These are phyloP conservation scores for Scedosporium aurantiacum DNA, from an alignment of 2,329 filamentous ascomycete genomes.

Conservation along the genomic window DNA sequence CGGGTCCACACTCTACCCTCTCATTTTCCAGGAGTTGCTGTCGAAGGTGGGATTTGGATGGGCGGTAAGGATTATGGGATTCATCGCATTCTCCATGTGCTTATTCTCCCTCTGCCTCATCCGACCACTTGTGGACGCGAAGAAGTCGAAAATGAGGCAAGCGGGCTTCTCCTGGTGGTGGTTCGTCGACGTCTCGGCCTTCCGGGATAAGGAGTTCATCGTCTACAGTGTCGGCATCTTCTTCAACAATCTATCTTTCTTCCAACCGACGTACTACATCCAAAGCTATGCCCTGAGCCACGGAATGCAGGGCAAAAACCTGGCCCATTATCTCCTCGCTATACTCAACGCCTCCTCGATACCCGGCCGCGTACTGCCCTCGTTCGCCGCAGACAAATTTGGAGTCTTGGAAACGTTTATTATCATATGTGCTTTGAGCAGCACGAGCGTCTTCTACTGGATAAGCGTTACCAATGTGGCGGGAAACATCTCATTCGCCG, in stretches of 20 bases:
- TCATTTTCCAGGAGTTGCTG: slow-evolving; percentile 8
- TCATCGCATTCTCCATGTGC: slow-evolving; percentile 19
- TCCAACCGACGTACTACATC: slow-evolving; percentile 33
- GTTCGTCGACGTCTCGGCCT: slow-evolving; percentile 17
- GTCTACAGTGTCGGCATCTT: slow-evolving; percentile 19
- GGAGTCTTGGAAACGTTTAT: slow-evolving; percentile 29
- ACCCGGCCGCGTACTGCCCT: slow-evolving; percentile 35
- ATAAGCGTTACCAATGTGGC: slow-evolving; percentile 22
- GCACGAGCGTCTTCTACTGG: slow-evolving; percentile 26
- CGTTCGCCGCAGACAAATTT: slow-evolving; percentile 28
- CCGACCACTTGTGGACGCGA: slow-evolving; percentile 13
- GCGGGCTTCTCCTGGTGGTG: slow-evolving; percentile 7
- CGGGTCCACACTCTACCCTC: slow-evolving; percentile 20
- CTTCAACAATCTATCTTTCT: slow-evolving; percentile 23
- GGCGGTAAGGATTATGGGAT: slow-evolving; percentile 17
- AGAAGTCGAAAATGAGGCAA: not conserved
- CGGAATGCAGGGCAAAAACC: slow-evolving; percentile 17
- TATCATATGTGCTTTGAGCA: slow-evolving; percentile 18
- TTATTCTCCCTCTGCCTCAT: slow-evolving; percentile 17
- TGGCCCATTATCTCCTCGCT: slow-evolving; percentile 34
- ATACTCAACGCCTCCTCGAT: slow-evolving; percentile 39
- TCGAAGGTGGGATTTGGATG: slow-evolving; percentile 18
- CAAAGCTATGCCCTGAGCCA: slow-evolving; percentile 27
- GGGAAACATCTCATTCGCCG: slow-evolving; percentile 28
- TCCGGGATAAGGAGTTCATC: slow-evolving; percentile 18